These are phyloP conservation scores for Lasiodiplodia sp. DNA, from an alignment of 2,329 filamentous ascomycete species.

Conservation along the genomic window DNA sequence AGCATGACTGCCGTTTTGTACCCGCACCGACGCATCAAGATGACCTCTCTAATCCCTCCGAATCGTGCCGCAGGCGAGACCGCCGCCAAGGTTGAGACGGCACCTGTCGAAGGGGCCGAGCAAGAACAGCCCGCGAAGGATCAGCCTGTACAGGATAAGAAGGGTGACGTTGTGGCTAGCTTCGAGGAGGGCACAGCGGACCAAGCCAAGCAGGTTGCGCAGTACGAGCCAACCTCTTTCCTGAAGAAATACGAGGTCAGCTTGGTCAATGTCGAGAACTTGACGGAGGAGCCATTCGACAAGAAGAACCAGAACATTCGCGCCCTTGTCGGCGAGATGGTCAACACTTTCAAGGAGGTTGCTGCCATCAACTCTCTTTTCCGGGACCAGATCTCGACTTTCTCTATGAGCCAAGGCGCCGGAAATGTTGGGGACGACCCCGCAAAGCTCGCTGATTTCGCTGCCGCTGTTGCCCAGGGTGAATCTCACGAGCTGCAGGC, in stretches of 20 bases:
- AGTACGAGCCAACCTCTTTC: constrained; percentile 88
- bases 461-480: constrained; percentile 88
- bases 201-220: constrained; percentile 52
- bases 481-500: constrained; percentile 93
- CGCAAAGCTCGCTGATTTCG: constrained; percentile 94
- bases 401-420: constrained; percentile 92
- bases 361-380: constrained; percentile 93
- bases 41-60: constrained; percentile 82
- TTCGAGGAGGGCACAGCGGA: constrained; percentile 85
- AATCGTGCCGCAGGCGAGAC: constrained; percentile 48
- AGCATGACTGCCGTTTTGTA: constrained; percentile 93
- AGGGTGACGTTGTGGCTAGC: constrained; percentile 94
- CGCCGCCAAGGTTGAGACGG: constrained; percentile 58
- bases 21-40: constrained; percentile 90
- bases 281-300: constrained; percentile 87
- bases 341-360: constrained; percentile 98
- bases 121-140: constrained; percentile 59
- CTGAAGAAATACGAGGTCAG: constrained; percentile 90
- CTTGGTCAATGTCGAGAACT: constrained; percentile 93
- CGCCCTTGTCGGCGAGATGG: constrained; percentile 94
- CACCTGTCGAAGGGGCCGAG: constrained; percentile 34
- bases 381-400: constrained; percentile 95
- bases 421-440: constrained; percentile 96
- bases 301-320: constrained; percentile 88
- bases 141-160: constrained; percentile 68